These are phyloP conservation scores for Trichoderma sp. DNA, from an alignment of 2,329 filamentous ascomycete species.

Conservation along the genomic window DNA sequence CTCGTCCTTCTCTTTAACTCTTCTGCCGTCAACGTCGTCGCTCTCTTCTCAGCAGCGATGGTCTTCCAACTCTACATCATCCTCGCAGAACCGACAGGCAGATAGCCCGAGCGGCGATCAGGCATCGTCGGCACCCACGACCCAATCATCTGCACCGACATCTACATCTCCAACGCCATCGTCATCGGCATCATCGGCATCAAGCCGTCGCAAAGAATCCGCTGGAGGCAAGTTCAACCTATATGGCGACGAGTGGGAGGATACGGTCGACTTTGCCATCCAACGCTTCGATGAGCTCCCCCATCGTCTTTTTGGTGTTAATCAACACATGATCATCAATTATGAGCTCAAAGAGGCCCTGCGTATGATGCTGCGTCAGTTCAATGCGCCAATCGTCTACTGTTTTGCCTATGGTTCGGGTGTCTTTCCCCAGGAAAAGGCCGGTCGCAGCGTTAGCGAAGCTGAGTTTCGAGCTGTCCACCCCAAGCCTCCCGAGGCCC, in stretches of 20 bases:
- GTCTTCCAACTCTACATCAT: constrained; percentile 24
- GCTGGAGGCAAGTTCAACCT: constrained; percentile 35
- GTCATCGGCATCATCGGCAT: neutral
- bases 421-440: constrained; percentile 77
- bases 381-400: constrained; percentile 89
- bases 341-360: constrained; percentile 91
- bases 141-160: neutral
- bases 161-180: neutral
- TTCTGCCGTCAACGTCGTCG: neutral
- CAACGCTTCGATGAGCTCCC: constrained; percentile 45
- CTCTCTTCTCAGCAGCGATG: constrained; percentile 20
- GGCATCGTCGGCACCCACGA: neutral
- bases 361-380: constrained; percentile 83
- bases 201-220: constrained; percentile 26
- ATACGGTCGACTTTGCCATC: constrained; percentile 41
- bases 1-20: neutral
- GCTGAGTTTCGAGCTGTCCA: constrained; percentile 65
- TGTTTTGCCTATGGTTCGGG: constrained; percentile 97
- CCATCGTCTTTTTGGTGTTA: constrained; percentile 72
- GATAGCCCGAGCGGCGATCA: neutral
- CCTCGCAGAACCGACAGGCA: neutral
- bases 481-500: constrained; percentile 74
- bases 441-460: constrained; percentile 52
- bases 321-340: constrained; percentile 95
- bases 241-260: constrained; percentile 44